Base-by-base conservation (phyloP, 176 grass and related monocot genomes). In the Ananas comosus region DNA sequence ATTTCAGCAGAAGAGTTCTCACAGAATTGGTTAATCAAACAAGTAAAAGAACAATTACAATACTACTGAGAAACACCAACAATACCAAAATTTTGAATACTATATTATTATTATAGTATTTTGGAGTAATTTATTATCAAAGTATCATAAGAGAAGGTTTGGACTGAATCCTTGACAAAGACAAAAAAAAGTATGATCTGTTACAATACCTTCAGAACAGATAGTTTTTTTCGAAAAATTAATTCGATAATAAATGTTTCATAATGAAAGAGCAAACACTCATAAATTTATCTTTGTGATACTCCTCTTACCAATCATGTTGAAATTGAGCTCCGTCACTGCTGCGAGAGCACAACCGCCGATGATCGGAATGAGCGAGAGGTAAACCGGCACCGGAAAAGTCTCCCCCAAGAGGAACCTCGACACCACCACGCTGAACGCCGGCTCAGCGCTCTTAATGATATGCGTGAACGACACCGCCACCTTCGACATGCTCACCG, bases 401-500 rank as follows among this genome's bases (percentile, higher is more conserved):
- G 68, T 80, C 66, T 92, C 89, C 21, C 86, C 86, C 13, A 97
- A 71, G 68, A 97, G 68, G 63, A 97, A 80, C 25, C 86, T 75
- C 0, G 93, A 97, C 78, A 97, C 86, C 42, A 92, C 10, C n/a
- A 97, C 93, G 66, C 79, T 92, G 86, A 92, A 92, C 7, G 93
- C 93, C 71, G 89, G 93, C 79, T 97, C 93, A 0, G 73, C 79
- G 71, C 93, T 97, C 93, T 97, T 97, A 70, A 97, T 97, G 78
- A 97, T 97, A 75, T 92, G 93, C 51, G 93, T 97, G 74, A 97
- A 97, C 0, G 93, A 97, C 22, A 92, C 89, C 49, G 89, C 89
- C 71, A 97, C 93, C 86, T 97, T 97, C 1, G 86, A 81, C 93
- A 97, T 97, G 93, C 93, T 97, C 70, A 97, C 79, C 19, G 86